Percentiles rank a stretch among this genome's conserved stretches.
Conservation (phyloP, 306 rosid genomes). For the Styphnolobium japonicum region DNA sequence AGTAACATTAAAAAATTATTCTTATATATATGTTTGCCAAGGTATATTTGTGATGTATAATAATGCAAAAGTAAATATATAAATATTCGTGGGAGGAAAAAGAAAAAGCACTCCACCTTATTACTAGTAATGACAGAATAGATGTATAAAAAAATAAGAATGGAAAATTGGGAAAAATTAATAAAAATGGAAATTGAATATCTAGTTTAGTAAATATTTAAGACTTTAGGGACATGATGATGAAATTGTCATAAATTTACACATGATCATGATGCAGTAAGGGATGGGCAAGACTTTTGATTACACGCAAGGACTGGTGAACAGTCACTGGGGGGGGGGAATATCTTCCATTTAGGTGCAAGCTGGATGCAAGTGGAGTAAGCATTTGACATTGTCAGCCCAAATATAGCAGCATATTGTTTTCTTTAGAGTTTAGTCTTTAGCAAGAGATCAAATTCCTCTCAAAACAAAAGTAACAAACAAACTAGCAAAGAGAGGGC, state of each 20-base stretch:
- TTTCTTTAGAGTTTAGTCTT: slow-evolving; percentile 15
- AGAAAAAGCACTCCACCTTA: too few species aligned
- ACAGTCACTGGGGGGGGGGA: slow-evolving; percentile 31
- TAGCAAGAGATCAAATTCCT: not conserved
- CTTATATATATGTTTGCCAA: not conserved
- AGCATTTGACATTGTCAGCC: slow-evolving; percentile 58
- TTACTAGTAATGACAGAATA: not conserved
- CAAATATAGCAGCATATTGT: slow-evolving; percentile 44
- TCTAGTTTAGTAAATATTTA: not conserved
- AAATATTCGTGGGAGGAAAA: not conserved
- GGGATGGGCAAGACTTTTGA: slow-evolving; percentile 40
- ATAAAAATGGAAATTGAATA: not conserved
- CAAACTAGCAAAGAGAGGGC: not conserved
- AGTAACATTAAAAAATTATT: too few species aligned
- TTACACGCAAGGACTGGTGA: slow-evolving; percentile 43
- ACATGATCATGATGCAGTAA: slow-evolving; percentile 39
- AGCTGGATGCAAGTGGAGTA: slow-evolving; percentile 47
- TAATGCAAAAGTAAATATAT: not conserved
- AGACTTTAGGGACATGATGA: slow-evolving; percentile 32
- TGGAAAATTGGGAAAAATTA: too few species aligned
- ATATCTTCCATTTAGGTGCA: slow-evolving; percentile 50
- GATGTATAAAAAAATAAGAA: not conserved
- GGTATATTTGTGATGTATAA: not conserved
- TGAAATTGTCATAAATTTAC: slow-evolving; percentile 49
- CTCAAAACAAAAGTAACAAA: not conserved